These are phyloP conservation scores for Heritiera fomes DNA, from an alignment of 345 rosid genomes.

Conservation along the genomic window DNA sequence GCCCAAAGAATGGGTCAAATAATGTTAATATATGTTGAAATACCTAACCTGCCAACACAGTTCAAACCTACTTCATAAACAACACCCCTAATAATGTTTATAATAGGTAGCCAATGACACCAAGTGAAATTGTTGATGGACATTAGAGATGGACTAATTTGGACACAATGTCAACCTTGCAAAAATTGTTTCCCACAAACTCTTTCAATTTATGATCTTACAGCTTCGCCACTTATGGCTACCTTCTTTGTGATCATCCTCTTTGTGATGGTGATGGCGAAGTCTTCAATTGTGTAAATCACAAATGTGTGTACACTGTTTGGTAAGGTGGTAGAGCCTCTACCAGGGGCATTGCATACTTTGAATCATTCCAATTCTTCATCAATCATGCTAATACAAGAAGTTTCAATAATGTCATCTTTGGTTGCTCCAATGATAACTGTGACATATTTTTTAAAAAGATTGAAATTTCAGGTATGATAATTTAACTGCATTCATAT, in stretches of 20 bases:
- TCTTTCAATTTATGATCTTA: not conserved
- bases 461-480: not conserved
- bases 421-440: conserved; percentile 30
- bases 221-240: not conserved
- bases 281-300: too few relatives aligned
- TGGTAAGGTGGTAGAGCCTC: not conserved
- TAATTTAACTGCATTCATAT: not conserved
- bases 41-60: too few relatives aligned
- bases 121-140: not conserved
- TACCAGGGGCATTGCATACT: not conserved
- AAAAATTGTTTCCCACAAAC: not conserved
- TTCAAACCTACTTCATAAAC: too few relatives aligned
- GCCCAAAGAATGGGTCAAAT: too few relatives aligned
- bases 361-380: conserved; percentile 19
- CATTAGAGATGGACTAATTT: not conserved
- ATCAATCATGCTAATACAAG: rapidly evolving
- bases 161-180: conserved; percentile 17
- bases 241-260: not conserved
- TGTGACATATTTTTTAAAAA: not conserved
- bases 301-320: not conserved
- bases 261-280: not conserved
- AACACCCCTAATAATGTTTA: not conserved
- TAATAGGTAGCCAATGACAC: conserved; percentile 6
- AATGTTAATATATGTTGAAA: too few relatives aligned
- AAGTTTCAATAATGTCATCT: conserved; percentile 4